phyloP scores from a whole-genome alignment of 768 basidiomycete genomes.

The Kwoniella europaea region DNA sequence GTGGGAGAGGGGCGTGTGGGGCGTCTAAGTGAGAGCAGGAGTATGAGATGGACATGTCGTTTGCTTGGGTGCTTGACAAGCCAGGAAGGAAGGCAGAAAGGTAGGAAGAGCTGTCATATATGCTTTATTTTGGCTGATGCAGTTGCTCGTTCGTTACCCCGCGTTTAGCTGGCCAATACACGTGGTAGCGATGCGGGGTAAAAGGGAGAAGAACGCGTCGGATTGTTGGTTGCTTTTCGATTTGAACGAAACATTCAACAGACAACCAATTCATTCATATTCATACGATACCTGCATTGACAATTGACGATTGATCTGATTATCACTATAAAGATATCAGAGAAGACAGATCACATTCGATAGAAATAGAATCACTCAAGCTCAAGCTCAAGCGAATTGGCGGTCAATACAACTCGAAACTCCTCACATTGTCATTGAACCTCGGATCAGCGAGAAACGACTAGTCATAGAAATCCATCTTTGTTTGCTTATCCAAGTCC shows the following conservation, averaged over 20 bases:
- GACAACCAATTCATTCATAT: no score
- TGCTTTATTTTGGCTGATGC: neutral
- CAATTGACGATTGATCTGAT: no score
- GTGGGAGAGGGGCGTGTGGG: conserved; percentile 72
- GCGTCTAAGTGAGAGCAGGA: conserved; percentile 60
- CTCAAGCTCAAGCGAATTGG: no score
- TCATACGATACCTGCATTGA: no score
- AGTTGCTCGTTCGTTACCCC: neutral
- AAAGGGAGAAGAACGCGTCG: conserved; percentile 1
- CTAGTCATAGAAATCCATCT: no score
- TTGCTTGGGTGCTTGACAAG: neutral
- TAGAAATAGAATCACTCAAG: no score
- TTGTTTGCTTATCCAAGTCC: neutral
- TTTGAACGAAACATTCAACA: no score
- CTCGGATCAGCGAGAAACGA: neutral
- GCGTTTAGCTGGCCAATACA: neutral
- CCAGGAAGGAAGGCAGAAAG: neutral
- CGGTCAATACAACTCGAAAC: no score
- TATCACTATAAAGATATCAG: no score
- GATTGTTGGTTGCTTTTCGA: no score
- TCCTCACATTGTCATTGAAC: neutral
- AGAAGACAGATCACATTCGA: no score
- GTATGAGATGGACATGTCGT: conserved; percentile 50
- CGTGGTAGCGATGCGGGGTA: neutral
- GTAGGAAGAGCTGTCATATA: neutral